Base-by-base conservation (phyloP, 805 yeast species). In the Clavispora santaluciae region DNA sequence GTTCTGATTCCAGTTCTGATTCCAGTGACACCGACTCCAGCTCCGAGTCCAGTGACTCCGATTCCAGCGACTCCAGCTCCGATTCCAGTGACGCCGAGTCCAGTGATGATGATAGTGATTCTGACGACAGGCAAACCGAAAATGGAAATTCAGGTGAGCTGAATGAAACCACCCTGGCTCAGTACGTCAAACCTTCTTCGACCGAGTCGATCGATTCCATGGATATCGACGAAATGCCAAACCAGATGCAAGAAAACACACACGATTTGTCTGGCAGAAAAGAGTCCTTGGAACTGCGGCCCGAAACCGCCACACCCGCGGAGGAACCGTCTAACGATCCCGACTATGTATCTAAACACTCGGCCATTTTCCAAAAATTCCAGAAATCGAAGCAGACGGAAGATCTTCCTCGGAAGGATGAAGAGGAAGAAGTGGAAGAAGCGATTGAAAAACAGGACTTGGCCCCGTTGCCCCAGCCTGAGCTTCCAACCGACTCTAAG, bases 391-490 rank as follows among this genome's bases (percentile, higher is more conserved):
- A 43, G 15, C 45, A 37, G 8, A 47, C 45, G 4, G 50, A 46
- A 15, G 45, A 42, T 13, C 6, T 12, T 5, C 12, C 20, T 6
- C 12, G 8, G 6, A 2, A 7, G 7, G 53, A 72, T 64, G 34
- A 59, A 9, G 56, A 51, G 17, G 33, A 42, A 2, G 56, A 47
- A 10, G 49, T 42, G n/a, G 52, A 42, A 8, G 58, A 55, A 15
- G 44, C 43, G 8, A 44, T 49, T 2, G 57, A 54, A 20, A 38
- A 36, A 11, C 61, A 61, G 36, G 64, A 56, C 33, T 53, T 91
- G 30, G 81, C 75, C 5, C 95, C 96, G 15, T 64, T 91, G 31
- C 97, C 98, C 1, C 96, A 88, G 59, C 95, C 95, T 0, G 79
- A 67, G 24, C 63, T 81, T 21, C 87, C 86, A 3, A 64, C 66